Percentiles rank a stretch among this genome's conserved stretches.
Evolutionary conservation across 2,329 filamentous ascomycete species (phyloP).

Genomic region (Trichoderma sp.): DNA sequence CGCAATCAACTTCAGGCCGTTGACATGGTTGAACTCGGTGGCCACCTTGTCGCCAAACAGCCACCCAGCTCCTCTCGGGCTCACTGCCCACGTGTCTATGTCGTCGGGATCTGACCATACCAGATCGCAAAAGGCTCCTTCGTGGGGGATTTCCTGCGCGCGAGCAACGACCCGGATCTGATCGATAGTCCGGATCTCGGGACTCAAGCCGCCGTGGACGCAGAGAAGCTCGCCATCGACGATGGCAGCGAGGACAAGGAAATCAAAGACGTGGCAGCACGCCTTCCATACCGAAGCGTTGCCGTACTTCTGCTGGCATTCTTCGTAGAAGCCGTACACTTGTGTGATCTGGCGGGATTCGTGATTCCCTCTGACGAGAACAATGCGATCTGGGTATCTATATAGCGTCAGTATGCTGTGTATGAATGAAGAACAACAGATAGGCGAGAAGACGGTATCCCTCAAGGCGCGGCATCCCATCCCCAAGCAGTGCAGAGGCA

Average conservation of each 20-base stretch:
- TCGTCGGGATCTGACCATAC: constrained; percentile 99
- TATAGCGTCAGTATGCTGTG: neutral
- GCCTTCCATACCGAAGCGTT: constrained; percentile 99
- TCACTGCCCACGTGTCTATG: constrained; percentile 93
- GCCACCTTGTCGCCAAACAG: constrained; percentile 97
- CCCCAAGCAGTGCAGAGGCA: neutral
- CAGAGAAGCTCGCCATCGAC: constrained; percentile 99
- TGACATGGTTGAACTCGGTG: constrained; percentile 96
- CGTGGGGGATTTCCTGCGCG: constrained; percentile 96
- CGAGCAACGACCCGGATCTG: constrained; percentile 98
- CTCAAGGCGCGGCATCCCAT: too few species aligned
- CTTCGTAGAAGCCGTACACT: constrained; percentile 98
- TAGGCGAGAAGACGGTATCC: neutral
- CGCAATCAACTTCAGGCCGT: constrained; percentile 91
- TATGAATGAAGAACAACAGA: constrained; percentile 19
- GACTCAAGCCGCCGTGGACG: constrained; percentile 88
- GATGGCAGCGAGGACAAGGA: constrained; percentile 92
- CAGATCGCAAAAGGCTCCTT: constrained; percentile 96
- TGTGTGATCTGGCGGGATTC: constrained; percentile 97
- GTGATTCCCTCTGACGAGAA: constrained; percentile 96
- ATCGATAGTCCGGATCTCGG: constrained; percentile 94
- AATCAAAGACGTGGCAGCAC: constrained; percentile 99
- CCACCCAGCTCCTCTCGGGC: constrained; percentile 93
- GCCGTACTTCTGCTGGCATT: constrained; percentile 97
- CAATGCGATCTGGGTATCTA: constrained; percentile 92